Conservation (phyloP, 2,329 filamentous ascomycete genomes). For the Fusarium miscanthi region DNA sequence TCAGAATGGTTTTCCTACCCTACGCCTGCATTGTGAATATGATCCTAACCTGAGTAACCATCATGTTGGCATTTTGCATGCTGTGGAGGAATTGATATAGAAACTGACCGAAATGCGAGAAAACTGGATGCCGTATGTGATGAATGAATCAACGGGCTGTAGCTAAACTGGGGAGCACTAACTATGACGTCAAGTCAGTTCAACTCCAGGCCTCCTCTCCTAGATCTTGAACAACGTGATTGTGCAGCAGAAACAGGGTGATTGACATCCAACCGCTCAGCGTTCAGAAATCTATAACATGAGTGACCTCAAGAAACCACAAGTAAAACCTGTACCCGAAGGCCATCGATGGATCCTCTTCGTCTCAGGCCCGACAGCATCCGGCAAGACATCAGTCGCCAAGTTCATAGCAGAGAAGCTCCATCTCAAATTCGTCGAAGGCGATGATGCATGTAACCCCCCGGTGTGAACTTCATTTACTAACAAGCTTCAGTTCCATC, state of each 20-base stretch:
- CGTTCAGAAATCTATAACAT: background rate
- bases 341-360: constrained; percentile 34
- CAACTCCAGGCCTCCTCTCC: background rate
- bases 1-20: background rate
- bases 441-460: background rate
- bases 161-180: background rate
- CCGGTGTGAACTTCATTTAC: background rate
- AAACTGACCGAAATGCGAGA: background rate
- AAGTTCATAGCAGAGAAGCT: constrained; percentile 21
- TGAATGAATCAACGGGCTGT: background rate
- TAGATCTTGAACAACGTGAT: background rate
- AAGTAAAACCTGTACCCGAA: background rate
- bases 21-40: background rate
- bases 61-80: no score
- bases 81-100: rapidly evolving
- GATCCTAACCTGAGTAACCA: rapidly evolving
- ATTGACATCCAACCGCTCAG: rapidly evolving
- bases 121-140: background rate
- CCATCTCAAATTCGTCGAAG: constrained; percentile 28
- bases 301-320: background rate
- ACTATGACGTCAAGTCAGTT: constrained; percentile 15
- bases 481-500: constrained; percentile 13
- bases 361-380: constrained; percentile 28
- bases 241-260: rapidly evolving
- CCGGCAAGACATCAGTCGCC: constrained; percentile 24